Evolutionary conservation across 345 rosid species (phyloP).

Genomic region (Pelargonium nanum): DNA sequence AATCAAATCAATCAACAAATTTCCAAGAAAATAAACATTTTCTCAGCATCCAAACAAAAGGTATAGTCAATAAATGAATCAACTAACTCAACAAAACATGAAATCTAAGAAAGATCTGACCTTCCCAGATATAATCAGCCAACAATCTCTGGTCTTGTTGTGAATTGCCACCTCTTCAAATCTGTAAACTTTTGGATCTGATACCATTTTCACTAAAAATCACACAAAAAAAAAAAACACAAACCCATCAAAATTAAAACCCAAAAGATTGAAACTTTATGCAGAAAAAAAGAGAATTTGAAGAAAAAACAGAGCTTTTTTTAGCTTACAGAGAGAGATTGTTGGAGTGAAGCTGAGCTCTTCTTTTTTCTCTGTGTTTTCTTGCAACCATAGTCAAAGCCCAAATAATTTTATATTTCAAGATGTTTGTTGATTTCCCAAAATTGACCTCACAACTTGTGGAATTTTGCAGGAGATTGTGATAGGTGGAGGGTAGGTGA

Average conservation of each 20-base stretch:
- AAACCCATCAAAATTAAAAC: not conserved
- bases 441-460: not conserved
- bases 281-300: not conserved
- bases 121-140: conserved; percentile 86
- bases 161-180: conserved; percentile 77
- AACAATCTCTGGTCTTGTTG: conserved; percentile 79
- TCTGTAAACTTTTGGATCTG: conserved; percentile 39
- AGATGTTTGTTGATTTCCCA: not conserved
- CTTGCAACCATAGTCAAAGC: not conserved
- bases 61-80: not conserved
- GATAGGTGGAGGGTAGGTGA: not conserved
- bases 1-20: not conserved
- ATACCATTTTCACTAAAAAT: conserved; percentile 45
- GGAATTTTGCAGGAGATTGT: not conserved
- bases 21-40: not conserved
- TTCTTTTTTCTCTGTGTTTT: not conserved
- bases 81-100: not conserved
- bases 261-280: not conserved
- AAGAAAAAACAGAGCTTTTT: not conserved
- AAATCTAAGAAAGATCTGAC: conserved; percentile 35
- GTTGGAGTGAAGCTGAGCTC: no score
- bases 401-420: not conserved
- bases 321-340: not conserved
- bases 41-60: conserved; percentile 6
- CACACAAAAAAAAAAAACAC: not conserved